These are phyloP conservation scores for Colletotrichum zoysiae DNA, from an alignment of 2,329 filamentous ascomycete genomes.

Conservation along the genomic window DNA sequence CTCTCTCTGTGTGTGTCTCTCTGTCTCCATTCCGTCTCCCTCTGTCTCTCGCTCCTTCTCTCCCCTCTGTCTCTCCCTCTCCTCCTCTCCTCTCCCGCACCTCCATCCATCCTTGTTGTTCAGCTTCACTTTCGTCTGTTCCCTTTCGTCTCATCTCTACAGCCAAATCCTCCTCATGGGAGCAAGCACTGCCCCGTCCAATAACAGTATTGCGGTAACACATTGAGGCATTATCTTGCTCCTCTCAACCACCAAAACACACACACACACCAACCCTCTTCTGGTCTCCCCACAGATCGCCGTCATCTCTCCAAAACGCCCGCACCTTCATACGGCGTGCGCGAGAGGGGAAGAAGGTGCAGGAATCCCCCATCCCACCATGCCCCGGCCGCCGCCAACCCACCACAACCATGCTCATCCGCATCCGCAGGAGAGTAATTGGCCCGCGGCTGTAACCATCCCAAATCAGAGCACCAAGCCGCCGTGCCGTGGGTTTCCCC, in stretches of 20 bases:
- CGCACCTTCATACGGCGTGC: slow-evolving; percentile 12
- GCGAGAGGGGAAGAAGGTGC: background rate
- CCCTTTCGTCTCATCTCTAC: background rate
- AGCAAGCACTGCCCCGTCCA: slow-evolving; percentile 13
- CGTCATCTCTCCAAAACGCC: slow-evolving; percentile 32
- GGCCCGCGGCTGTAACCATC: slow-evolving; percentile 9
- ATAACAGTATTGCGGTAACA: background rate
- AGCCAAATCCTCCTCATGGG: background rate
- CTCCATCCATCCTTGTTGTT: background rate
- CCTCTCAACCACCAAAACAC: background rate
- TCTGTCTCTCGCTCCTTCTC: background rate
- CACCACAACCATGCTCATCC: no score
- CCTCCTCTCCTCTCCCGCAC: background rate
- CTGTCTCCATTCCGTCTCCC: no score
- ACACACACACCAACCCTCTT: background rate
- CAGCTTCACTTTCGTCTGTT: slow-evolving; percentile 9
- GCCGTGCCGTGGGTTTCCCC: background rate
- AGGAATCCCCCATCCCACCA: background rate
- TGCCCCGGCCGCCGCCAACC: background rate
- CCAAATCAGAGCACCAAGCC: slow-evolving; percentile 9
- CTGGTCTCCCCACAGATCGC: slow-evolving; percentile 3
- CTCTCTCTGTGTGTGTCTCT: background rate
- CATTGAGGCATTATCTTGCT: slow-evolving; percentile 35
- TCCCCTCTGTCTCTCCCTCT: background rate
- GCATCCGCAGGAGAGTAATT: background rate